A percentile compares a stretch with the other conserved stretches of the same genome.
These are phyloP conservation scores for Alternaria brassicae DNA, from an alignment of 2,329 filamentous ascomycete genomes.

Conservation along the genomic window DNA sequence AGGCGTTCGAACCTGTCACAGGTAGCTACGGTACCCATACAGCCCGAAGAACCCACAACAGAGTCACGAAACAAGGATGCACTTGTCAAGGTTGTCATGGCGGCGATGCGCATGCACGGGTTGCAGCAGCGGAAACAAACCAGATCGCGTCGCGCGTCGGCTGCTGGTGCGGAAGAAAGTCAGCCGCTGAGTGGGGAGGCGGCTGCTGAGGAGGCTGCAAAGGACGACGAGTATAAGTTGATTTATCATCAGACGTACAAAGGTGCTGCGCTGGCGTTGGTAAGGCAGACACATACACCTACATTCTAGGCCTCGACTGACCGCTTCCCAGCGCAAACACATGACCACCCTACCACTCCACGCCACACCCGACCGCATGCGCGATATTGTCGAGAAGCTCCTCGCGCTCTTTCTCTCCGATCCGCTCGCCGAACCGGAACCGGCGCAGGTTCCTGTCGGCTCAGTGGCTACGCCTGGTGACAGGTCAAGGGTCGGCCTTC, in stretches of 20 bases:
- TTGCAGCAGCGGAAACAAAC: constrained; percentile 54
- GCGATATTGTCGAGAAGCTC: constrained; percentile 57
- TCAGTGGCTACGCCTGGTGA: constrained; percentile 40
- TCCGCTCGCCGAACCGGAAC: constrained; percentile 44
- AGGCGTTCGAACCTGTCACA: constrained; percentile 45
- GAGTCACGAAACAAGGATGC: constrained; percentile 59
- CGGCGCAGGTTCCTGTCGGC: constrained; percentile 18
- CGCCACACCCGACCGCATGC: constrained; percentile 52
- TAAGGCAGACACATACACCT: constrained; percentile 17
- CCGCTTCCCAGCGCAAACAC: constrained; percentile 43
- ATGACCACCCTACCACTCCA: constrained; percentile 50
- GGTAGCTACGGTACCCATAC: constrained; percentile 42
- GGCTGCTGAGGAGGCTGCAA: constrained; percentile 41
- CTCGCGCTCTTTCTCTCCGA: constrained; percentile 57
- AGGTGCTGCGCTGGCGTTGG: constrained; percentile 57
- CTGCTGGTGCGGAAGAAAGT: constrained; percentile 23
- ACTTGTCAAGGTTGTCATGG: constrained; percentile 59
- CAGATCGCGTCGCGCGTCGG: constrained; percentile 35
- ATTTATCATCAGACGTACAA: constrained; percentile 62
- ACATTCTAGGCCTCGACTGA: not conserved
- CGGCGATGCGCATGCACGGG: constrained; percentile 61
- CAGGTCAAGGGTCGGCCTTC: constrained; percentile 25
- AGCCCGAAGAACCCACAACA: constrained; percentile 43
- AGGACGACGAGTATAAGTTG: constrained; percentile 60
- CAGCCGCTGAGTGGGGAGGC: constrained; percentile 27